Percentiles rank a stretch among this genome's conserved stretches.
Conservation (phyloP, 352 stramenopile genomes). For the Pythium phragmiticola region DNA sequence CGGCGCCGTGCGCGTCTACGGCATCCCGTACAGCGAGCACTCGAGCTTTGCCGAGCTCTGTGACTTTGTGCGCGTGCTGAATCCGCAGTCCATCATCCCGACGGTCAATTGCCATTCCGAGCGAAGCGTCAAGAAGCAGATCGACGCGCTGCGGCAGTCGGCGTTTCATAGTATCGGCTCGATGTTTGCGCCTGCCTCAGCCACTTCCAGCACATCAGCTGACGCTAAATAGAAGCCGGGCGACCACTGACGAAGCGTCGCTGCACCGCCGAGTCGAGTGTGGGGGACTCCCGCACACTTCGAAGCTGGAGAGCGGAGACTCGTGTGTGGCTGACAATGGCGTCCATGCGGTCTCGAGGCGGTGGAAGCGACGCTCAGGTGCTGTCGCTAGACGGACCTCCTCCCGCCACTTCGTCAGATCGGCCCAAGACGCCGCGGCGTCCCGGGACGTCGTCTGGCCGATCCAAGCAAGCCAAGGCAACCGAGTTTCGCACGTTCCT, state of each 20-base stretch:
- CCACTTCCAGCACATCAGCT: not conserved
- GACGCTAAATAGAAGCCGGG: not conserved
- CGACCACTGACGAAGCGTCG: conserved; percentile 3
- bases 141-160: conserved; percentile 60
- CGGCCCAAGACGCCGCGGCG: conserved; percentile 29
- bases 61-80: conserved; percentile 88
- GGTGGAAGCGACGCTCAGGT: conserved; percentile 40
- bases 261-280: not conserved
- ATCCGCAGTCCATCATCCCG: conserved; percentile 89
- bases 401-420: not conserved
- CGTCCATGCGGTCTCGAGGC: not conserved
- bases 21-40: conserved; percentile 97
- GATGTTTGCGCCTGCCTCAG: conserved; percentile 33
- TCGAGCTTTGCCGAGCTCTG: conserved; percentile 95
- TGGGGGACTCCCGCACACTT: not conserved
- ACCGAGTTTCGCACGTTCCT: conserved; percentile 77
- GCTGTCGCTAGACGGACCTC: conserved; percentile 40
- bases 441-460: conserved; percentile 47
- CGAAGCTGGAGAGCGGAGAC: not conserved
- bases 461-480: conserved; percentile 46
- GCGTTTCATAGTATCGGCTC: conserved; percentile 60
- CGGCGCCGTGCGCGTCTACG: conserved; percentile 89
- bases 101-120: conserved; percentile 87
- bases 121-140: conserved; percentile 63
- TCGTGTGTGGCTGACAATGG: not conserved